A percentile compares a stretch with the other conserved stretches of the same genome.
These are phyloP conservation scores for Rhododendron henanense DNA, from an alignment of 148 eudicot species.

Conservation along the genomic window DNA sequence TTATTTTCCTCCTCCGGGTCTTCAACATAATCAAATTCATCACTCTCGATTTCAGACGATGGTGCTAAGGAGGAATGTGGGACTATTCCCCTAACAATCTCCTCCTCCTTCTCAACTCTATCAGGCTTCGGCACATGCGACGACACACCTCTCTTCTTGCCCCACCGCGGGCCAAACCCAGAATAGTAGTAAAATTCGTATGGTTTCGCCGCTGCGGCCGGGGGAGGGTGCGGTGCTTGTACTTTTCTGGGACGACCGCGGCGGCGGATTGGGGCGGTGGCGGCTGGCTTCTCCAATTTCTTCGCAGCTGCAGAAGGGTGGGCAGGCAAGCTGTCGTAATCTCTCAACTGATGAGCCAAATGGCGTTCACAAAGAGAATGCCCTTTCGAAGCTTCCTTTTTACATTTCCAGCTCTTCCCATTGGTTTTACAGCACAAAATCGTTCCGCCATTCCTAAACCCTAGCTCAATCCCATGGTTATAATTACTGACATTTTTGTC, in stretches of 20 bases:
- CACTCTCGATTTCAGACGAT: not conserved
- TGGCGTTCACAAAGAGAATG: conserved; percentile 21
- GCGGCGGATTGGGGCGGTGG: not conserved
- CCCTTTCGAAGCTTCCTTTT: conserved; percentile 10
- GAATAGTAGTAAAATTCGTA: conserved; percentile 60
- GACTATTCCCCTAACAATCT: not conserved
- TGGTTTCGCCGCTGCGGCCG: conserved; percentile 25
- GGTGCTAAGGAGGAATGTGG: not conserved
- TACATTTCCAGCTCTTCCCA: conserved; percentile 23
- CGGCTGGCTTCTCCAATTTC: conserved; percentile 7
- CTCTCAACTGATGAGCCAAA: not conserved
- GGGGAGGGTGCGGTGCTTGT: conserved; percentile 2
- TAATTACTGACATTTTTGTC: not conserved
- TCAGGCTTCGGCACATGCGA: not conserved
- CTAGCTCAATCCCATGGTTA: not conserved
- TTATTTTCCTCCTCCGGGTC: conserved; percentile 11
- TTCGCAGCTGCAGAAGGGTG: conserved; percentile 6
- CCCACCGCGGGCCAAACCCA: conserved; percentile 77
- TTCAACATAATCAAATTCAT: conserved; percentile 18
- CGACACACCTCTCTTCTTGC: conserved; percentile 19
- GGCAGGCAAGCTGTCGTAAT: not conserved
- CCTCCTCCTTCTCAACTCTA: not conserved
- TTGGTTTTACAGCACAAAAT: conserved; percentile 8
- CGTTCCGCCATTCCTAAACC: not conserved
- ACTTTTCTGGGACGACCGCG: conserved; percentile 14